phyloP scores from a whole-genome alignment of 129 eudicot genomes.

The Lactuca saligna region DNA sequence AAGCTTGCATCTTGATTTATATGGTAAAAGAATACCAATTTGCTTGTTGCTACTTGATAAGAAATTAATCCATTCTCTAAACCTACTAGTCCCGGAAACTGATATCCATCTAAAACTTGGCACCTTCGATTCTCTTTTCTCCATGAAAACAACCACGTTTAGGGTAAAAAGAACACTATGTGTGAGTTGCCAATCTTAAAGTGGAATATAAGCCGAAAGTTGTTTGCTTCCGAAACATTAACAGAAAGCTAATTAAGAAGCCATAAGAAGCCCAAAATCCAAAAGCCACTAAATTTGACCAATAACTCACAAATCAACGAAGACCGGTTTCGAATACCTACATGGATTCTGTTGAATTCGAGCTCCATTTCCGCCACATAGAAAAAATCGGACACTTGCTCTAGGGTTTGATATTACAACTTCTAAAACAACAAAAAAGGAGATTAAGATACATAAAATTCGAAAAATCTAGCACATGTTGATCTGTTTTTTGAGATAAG shows the following conservation, averaged over 20 bases:
- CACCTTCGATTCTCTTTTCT: slow-evolving; percentile 4
- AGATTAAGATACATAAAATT: not conserved
- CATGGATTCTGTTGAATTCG: slow-evolving; percentile 26
- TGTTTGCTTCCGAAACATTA: not conserved
- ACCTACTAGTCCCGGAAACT: slow-evolving; percentile 17
- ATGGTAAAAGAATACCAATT: slow-evolving; percentile 3
- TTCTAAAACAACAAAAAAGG: slow-evolving; percentile 15
- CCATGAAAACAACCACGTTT: not conserved
- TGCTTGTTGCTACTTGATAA: not conserved
- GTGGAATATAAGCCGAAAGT: not conserved
- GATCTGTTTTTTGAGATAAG: not conserved
- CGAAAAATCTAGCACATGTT: not conserved
- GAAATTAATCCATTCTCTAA: slow-evolving; percentile 1
- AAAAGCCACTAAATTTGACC: slow-evolving; percentile 7
- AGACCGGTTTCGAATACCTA: slow-evolving; percentile 20
- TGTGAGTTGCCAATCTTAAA: not conserved
- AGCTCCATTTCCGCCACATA: slow-evolving; percentile 33
- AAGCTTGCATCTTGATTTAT: slow-evolving; percentile 10
- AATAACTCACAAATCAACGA: not conserved
- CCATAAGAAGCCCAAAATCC: slow-evolving; percentile 12
- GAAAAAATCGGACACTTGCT: slow-evolving; percentile 8
- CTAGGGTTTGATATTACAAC: slow-evolving; percentile 23
- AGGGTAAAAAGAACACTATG: slow-evolving; percentile 2
- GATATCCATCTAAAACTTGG: slow-evolving; percentile 5
- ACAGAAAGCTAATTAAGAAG: slow-evolving; percentile 12